Conservation (phyloP, 1,139 yeast species). For the Debaryomyces fabryi region DNA sequence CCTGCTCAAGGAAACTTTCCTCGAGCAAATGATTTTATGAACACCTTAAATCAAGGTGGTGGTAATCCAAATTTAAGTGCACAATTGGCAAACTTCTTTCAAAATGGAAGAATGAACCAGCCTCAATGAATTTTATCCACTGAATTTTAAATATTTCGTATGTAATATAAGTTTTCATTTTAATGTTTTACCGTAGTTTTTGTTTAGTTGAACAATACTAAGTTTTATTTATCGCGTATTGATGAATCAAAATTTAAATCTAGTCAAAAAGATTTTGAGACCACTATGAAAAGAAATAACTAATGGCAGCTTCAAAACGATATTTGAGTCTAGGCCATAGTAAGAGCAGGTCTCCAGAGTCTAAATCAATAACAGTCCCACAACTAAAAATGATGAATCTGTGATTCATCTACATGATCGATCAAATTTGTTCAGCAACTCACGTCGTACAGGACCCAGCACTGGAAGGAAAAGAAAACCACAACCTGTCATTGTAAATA, state of each 20-base stretch:
- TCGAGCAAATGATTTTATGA: conserved; percentile 18
- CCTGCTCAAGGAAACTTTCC: conserved; percentile 14
- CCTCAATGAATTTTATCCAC: not conserved
- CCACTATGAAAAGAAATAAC: not conserved
- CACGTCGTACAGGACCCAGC: conserved; percentile 2
- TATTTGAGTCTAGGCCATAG: conserved; percentile 3
- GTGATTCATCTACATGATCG: conserved; percentile 1
- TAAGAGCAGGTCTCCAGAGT: conserved; percentile 1
- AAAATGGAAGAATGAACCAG: conserved; percentile 20
- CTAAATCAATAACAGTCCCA: conserved; percentile 7
- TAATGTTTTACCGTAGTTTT: not conserved
- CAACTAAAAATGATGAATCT: not conserved
- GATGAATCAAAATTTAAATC: not conserved
- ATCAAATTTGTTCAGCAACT: conserved; percentile 4
- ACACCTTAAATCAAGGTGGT: conserved; percentile 20
- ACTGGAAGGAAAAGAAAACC: not conserved
- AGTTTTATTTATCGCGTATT: not conserved
- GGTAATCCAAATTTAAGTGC: conserved; percentile 35
- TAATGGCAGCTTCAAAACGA: conserved; percentile 2
- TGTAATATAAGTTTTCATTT: not conserved
- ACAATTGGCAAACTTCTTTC: conserved; percentile 42
- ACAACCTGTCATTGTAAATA: not conserved
- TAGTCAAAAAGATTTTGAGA: not conserved
- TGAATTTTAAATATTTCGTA: not conserved
- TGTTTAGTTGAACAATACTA: not conserved